Evolutionary conservation across 2,329 filamentous ascomycete species (phyloP).

Genomic region (Ascomycota sp.): DNA sequence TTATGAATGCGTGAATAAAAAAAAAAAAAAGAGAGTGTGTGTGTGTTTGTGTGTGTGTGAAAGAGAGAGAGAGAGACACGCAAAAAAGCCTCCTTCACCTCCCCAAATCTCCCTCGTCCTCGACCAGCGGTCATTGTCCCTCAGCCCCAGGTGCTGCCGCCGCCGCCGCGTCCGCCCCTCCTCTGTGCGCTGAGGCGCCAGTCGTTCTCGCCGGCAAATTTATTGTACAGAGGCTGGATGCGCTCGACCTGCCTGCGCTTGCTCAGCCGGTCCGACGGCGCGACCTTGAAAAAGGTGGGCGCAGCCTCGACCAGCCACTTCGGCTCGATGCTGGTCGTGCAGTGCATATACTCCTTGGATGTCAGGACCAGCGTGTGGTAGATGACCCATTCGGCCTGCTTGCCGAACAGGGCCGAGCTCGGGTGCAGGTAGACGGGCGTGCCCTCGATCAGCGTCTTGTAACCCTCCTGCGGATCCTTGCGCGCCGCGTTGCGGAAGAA

Average conservation of each 20-base stretch:
- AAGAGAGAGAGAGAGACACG: no score
- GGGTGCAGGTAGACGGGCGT: conserved; percentile 92
- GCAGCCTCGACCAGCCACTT: conserved; percentile 87
- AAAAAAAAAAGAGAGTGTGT: no score
- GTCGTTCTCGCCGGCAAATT: conserved; percentile 78
- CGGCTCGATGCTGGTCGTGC: conserved; percentile 77
- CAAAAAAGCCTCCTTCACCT: no score
- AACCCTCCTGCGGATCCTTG: conserved; percentile 89
- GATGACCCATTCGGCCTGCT: conserved; percentile 88
- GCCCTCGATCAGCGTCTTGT: conserved; percentile 89
- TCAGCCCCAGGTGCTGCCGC: conserved; percentile 78
- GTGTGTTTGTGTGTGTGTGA: no score
- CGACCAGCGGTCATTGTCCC: no score
- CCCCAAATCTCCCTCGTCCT: no score
- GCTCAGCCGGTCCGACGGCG: conserved; percentile 61
- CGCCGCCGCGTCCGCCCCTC: conserved; percentile 59
- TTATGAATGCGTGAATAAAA: no score
- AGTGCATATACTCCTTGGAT: conserved; percentile 96
- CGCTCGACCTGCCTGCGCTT: conserved; percentile 86
- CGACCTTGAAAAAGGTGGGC: conserved; percentile 98
- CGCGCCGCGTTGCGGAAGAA: conserved; percentile 91
- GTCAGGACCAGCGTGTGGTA: conserved; percentile 82
- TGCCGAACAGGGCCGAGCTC: conserved; percentile 75
- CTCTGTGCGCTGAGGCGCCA: conserved; percentile 82
- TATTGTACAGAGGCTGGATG: conserved; percentile 86